Evolutionary conservation across 1,284 basidiomycete species (phyloP).

Genomic region (Trichosporon sp.): DNA sequence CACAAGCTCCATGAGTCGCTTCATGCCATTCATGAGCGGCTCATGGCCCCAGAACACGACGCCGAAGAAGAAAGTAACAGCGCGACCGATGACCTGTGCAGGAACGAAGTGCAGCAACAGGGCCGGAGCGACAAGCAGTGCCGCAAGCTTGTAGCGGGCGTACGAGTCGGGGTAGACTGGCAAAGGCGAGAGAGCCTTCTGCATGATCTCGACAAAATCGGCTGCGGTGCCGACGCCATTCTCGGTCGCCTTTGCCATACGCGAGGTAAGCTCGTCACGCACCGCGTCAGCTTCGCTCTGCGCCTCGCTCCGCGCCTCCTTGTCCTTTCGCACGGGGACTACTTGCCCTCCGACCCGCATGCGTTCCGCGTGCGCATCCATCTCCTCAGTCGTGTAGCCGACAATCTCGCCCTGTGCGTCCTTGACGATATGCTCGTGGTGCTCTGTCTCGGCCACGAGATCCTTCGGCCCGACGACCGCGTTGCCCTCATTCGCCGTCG

Average conservation of each 20-base stretch:
- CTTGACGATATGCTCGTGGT: slow-evolving; percentile 9
- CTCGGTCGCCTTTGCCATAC: slow-evolving; percentile 47
- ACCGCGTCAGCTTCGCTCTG: slow-evolving; percentile 46
- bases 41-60: slow-evolving; percentile 55
- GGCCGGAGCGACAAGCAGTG: slow-evolving; percentile 42
- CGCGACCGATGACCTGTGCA: slow-evolving; percentile 49
- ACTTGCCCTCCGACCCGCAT: slow-evolving; percentile 34
- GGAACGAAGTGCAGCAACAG: slow-evolving; percentile 50
- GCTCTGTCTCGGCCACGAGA: neutral
- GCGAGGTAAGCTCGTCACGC: slow-evolving; percentile 46
- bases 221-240: slow-evolving; percentile 45
- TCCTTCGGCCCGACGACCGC: slow-evolving; percentile 9
- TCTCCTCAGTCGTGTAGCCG: neutral
- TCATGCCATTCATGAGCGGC: slow-evolving; percentile 42
- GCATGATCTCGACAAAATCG: slow-evolving; percentile 45
- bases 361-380: slow-evolving; percentile 1
- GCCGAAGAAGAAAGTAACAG: slow-evolving; percentile 51
- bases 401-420: slow-evolving; percentile 6
- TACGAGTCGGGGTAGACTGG: slow-evolving; percentile 42
- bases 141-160: slow-evolving; percentile 48
- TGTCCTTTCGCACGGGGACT: slow-evolving; percentile 27
- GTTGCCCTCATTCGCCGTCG: slow-evolving; percentile 43
- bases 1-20: slow-evolving; percentile 49
- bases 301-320: slow-evolving; percentile 35
- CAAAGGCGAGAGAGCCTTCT: slow-evolving; percentile 48